phyloP scores from a whole-genome alignment of 352 stramenopile genomes.

The Peronospora farinosa region DNA sequence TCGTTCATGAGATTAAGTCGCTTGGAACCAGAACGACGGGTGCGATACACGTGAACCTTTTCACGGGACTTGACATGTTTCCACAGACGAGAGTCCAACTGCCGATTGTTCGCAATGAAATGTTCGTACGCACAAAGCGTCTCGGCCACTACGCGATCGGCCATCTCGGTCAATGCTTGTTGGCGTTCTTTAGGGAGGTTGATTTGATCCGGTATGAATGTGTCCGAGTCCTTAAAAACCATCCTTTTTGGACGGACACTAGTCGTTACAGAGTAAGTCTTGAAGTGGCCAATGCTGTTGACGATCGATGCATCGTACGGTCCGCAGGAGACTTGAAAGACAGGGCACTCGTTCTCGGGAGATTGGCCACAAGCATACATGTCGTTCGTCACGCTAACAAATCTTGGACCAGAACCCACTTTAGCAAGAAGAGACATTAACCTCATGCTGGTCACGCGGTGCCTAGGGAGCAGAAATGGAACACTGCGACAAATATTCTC shows the following conservation, averaged over 20 bases:
- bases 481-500: slow-evolving; percentile 4
- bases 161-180: slow-evolving; percentile 39
- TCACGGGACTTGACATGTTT: slow-evolving; percentile 54
- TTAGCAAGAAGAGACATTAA: slow-evolving; percentile 1
- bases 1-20: slow-evolving; percentile 19
- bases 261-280: slow-evolving; percentile 16
- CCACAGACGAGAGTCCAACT: slow-evolving; percentile 39
- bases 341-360: slow-evolving; percentile 2
- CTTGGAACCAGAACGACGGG: slow-evolving; percentile 32
- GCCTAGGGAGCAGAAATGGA: slow-evolving; percentile 14
- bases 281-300: slow-evolving; percentile 20
- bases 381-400: slow-evolving; percentile 7
- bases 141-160: slow-evolving; percentile 52
- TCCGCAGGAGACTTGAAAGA: slow-evolving; percentile 1
- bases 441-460: slow-evolving; percentile 5
- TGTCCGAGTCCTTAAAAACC: slow-evolving; percentile 23
- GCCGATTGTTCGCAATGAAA: slow-evolving; percentile 38
- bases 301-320: background rate
- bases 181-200: slow-evolving; percentile 35
- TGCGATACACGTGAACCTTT: slow-evolving; percentile 52
- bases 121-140: slow-evolving; percentile 47
- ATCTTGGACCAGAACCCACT: slow-evolving; percentile 12
- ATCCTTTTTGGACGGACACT: slow-evolving; percentile 3
- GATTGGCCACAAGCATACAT: slow-evolving; percentile 7
- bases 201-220: slow-evolving; percentile 21